Percentiles rank a stretch among this genome's conserved stretches.
Conservation (phyloP, 768 basidiomycete species). For the Russula ochroleuca region DNA sequence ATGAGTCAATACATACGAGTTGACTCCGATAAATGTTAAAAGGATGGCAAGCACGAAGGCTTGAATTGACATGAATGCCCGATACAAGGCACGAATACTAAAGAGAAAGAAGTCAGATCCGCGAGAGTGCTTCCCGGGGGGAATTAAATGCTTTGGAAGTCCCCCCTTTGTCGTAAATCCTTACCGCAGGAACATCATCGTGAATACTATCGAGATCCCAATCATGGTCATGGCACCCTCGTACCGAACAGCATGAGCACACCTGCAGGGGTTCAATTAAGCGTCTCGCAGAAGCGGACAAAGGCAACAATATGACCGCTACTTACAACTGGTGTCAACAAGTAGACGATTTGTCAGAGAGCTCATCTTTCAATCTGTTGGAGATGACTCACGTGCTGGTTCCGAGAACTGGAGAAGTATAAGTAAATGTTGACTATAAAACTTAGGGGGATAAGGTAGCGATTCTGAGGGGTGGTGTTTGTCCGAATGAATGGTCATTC, state of each 20-base stretch:
- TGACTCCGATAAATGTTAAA: constrained; percentile 42
- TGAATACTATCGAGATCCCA: constrained; percentile 47
- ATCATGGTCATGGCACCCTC: constrained; percentile 47
- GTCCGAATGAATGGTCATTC: neutral
- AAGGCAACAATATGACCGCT: too few relatives aligned
- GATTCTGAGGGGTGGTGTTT: constrained; percentile 42
- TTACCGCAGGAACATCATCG: constrained; percentile 58
- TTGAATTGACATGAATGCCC: constrained; percentile 28
- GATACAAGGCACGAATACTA: constrained; percentile 36
- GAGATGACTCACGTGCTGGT: constrained; percentile 15
- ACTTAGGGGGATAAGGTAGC: constrained; percentile 58
- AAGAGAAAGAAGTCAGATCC: neutral
- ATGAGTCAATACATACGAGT: constrained; percentile 50
- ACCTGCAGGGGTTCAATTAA: constrained; percentile 2
- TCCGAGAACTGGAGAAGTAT: constrained; percentile 30
- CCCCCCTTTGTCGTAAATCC: constrained; percentile 7
- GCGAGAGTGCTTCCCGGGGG: neutral
- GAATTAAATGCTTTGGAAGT: too few relatives aligned
- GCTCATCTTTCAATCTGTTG: neutral
- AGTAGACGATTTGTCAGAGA: neutral
- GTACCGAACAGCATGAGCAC: constrained; percentile 34
- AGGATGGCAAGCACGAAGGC: constrained; percentile 37
- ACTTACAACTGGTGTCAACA: constrained; percentile 8
- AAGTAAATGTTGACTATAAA: constrained; percentile 53
- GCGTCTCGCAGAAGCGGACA: neutral